Conservation (phyloP, 1,284 basidiomycete genomes). For the Moniliophthora roreri region DNA sequence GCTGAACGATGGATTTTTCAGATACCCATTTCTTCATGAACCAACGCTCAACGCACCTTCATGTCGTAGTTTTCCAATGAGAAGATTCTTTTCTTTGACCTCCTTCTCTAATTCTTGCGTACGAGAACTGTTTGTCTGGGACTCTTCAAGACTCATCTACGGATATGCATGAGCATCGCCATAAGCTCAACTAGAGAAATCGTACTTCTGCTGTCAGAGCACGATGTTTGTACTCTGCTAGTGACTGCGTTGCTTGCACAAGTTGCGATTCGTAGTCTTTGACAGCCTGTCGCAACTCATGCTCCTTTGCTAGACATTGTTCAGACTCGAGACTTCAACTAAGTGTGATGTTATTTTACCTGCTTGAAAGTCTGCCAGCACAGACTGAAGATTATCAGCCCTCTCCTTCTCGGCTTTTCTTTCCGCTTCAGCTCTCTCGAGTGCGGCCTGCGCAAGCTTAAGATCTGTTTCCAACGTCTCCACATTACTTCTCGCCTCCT, state of each 20-base stretch:
- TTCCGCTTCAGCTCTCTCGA: constrained; percentile 53
- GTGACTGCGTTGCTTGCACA: constrained; percentile 63
- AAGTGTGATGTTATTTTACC: constrained; percentile 50
- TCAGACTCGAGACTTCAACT: constrained; percentile 17
- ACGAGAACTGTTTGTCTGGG: constrained; percentile 63
- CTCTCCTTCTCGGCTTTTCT: constrained; percentile 75
- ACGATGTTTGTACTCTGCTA: constrained; percentile 85
- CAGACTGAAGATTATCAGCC: constrained; percentile 84
- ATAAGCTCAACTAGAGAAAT: constrained; percentile 11
- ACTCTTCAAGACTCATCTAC: constrained; percentile 73
- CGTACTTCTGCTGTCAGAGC: constrained; percentile 83
- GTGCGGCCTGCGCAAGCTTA: constrained; percentile 59
- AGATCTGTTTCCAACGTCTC: constrained; percentile 66
- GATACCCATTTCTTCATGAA: constrained; percentile 6
- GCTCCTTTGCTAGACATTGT: constrained; percentile 60
- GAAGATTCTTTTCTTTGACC: constrained; percentile 90
- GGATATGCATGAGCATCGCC: background rate
- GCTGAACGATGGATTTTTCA: constrained; percentile 48
- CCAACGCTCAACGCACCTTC: constrained; percentile 59
- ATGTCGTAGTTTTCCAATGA: constrained; percentile 92
- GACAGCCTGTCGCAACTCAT: constrained; percentile 76
- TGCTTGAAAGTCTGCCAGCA: constrained; percentile 92
- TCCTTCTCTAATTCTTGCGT: constrained; percentile 82
- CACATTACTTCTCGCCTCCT: constrained; percentile 60
- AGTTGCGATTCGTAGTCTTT: constrained; percentile 81